Evolutionary conservation across 2,329 filamentous ascomycete species (phyloP).

Genomic region (Didymella pomorum): DNA sequence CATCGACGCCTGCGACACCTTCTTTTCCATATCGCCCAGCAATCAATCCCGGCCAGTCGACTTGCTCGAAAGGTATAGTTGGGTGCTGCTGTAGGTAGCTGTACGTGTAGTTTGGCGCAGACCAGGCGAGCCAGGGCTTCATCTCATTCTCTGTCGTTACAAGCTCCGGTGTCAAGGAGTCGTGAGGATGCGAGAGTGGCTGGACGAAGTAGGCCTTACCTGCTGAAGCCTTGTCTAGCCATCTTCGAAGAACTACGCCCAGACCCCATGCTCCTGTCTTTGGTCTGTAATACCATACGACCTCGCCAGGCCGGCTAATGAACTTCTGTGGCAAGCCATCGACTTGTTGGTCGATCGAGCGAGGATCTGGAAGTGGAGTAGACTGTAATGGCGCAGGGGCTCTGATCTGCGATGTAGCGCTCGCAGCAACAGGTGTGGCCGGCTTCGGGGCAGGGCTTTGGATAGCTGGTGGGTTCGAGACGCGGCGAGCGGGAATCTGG

Average conservation of each 20-base stretch:
- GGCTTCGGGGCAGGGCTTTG: slow-evolving; percentile 37
- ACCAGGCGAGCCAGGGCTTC: slow-evolving; percentile 67
- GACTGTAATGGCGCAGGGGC: slow-evolving; percentile 38
- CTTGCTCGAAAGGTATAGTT: slow-evolving; percentile 56
- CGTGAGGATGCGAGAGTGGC: slow-evolving; percentile 58
- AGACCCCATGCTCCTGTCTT: slow-evolving; percentile 60
- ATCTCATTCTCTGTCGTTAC: slow-evolving; percentile 56
- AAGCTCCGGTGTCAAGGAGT: slow-evolving; percentile 51
- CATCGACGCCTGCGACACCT: slow-evolving; percentile 63
- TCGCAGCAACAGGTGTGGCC: slow-evolving; percentile 24
- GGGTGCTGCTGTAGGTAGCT: slow-evolving; percentile 52
- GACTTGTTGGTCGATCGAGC: slow-evolving; percentile 57
- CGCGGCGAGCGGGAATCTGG: slow-evolving; percentile 37
- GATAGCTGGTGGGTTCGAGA: slow-evolving; percentile 31
- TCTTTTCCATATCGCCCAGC: slow-evolving; percentile 54
- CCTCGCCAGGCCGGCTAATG: slow-evolving; percentile 62
- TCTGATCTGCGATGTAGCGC: slow-evolving; percentile 32
- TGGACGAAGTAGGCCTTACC: slow-evolving; percentile 55
- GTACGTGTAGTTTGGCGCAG: slow-evolving; percentile 61
- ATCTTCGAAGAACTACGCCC: slow-evolving; percentile 60
- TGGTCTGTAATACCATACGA: slow-evolving; percentile 64
- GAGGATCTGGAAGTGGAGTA: slow-evolving; percentile 52
- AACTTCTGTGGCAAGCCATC: slow-evolving; percentile 59
- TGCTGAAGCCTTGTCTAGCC: slow-evolving; percentile 44
- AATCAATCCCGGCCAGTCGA: slow-evolving; percentile 60